Conservation (phyloP, 768 basidiomycete species). For the Kwoniella bestiolae region DNA sequence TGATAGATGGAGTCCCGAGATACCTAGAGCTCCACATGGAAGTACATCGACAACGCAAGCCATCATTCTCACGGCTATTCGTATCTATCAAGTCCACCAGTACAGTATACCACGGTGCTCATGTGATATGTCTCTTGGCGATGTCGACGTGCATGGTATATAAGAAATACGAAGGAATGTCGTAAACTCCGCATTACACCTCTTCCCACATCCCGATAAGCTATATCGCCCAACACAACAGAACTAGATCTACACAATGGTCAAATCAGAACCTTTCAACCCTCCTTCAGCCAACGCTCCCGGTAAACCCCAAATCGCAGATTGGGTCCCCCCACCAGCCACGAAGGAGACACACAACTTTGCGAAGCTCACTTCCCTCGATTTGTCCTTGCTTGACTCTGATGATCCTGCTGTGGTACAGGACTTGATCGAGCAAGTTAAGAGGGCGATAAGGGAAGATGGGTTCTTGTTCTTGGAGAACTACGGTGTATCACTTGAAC, state of each 20-base stretch:
- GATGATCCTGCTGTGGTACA: constrained; percentile 33
- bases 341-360: constrained; percentile 38
- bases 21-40: not conserved
- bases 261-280: constrained; percentile 20
- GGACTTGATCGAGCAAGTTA: constrained; percentile 26
- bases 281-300: constrained; percentile 29
- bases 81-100: not conserved
- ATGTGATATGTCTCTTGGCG: not conserved
- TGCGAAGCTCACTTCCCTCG: constrained; percentile 32
- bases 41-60: not conserved
- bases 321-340: constrained; percentile 36
- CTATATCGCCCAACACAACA: not conserved
- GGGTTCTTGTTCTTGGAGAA: constrained; percentile 47
- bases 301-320: constrained; percentile 32
- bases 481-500: constrained; percentile 38
- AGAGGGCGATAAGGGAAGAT: constrained; percentile 35
- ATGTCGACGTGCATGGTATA: not conserved
- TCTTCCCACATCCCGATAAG: not conserved
- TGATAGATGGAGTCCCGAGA: not conserved
- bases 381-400: constrained; percentile 35
- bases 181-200: not conserved
- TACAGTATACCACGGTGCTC: too few relatives aligned
- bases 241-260: not conserved
- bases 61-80: not conserved
- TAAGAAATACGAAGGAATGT: not conserved